A percentile compares a stretch with the other conserved stretches of the same genome.
These are phyloP conservation scores for Neurospora sp. DNA, from an alignment of 495 filamentous ascomycete species.

Conservation along the genomic window DNA sequence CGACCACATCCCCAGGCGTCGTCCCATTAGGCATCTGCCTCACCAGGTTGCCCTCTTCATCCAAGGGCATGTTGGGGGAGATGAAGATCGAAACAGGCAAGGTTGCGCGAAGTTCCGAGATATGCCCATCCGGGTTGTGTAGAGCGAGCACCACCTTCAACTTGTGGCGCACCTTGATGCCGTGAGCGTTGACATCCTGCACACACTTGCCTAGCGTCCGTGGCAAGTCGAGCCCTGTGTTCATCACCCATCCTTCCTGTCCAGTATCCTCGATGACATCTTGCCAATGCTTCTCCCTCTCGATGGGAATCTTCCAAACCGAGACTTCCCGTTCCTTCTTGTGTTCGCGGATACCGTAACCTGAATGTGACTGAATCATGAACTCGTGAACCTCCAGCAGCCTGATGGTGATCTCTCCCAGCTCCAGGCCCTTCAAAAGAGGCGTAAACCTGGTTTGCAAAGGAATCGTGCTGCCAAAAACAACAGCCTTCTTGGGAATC, in stretches of 20 bases:
- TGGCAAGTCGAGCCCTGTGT: constrained; percentile 59
- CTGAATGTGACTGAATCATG: constrained; percentile 37
- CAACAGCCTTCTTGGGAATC: constrained; percentile 79
- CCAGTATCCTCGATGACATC: constrained; percentile 61
- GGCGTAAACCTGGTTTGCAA: constrained; percentile 75
- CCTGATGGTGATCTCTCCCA: constrained; percentile 64
- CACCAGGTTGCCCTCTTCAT: constrained; percentile 65
- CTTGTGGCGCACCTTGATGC: constrained; percentile 83
- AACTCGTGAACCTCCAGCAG: constrained; percentile 71
- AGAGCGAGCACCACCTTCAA: constrained; percentile 77
- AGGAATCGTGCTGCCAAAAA: constrained; percentile 75
- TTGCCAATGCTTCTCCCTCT: constrained; percentile 46
- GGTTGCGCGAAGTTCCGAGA: constrained; percentile 82
- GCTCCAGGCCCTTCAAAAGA: constrained; percentile 72
- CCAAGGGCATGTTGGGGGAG: constrained; percentile 78
- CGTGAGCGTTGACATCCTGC: constrained; percentile 72
- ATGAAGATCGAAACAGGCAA: constrained; percentile 86
- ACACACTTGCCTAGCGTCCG: constrained; percentile 67
- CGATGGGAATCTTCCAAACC: constrained; percentile 51
- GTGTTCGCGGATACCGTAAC: constrained; percentile 44
- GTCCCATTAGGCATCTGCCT: constrained; percentile 38
- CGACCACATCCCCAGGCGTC: constrained; percentile 19
- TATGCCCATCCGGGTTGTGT: constrained; percentile 86
- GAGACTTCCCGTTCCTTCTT: constrained; percentile 53
- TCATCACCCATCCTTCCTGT: constrained; percentile 66